Evolutionary conservation across 1,284 basidiomycete genomes (phyloP).

Genomic region (Leccinum fallax): DNA sequence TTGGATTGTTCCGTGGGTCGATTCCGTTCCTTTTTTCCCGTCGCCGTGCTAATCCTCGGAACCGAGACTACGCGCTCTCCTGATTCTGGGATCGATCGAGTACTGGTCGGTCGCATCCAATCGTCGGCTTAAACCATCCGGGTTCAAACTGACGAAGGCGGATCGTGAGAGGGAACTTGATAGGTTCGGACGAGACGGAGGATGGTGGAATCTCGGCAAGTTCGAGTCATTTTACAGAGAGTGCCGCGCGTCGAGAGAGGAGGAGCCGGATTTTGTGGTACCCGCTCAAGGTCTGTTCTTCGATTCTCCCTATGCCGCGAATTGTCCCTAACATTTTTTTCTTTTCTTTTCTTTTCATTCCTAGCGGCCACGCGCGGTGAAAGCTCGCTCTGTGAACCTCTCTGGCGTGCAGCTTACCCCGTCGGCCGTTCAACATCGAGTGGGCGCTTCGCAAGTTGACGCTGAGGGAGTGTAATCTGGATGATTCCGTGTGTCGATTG

Average conservation of each 20-base stretch:
- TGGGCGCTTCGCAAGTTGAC: conserved; percentile 86
- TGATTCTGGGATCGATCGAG: conserved; percentile 82
- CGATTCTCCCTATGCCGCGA: conserved; percentile 21
- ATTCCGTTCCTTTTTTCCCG: too few relatives aligned
- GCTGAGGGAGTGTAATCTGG: conserved; percentile 79
- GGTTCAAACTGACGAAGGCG: conserved; percentile 69
- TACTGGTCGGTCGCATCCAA: conserved; percentile 90
- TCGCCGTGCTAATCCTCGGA: too few relatives aligned
- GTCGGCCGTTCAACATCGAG: conserved; percentile 78
- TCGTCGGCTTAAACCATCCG: conserved; percentile 73
- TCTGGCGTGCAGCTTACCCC: conserved; percentile 60
- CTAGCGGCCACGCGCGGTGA: conserved; percentile 50
- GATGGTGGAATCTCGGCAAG: conserved; percentile 79
- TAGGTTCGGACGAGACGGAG: conserved; percentile 44
- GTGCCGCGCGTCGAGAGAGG: conserved; percentile 78
- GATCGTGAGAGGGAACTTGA: conserved; percentile 58
- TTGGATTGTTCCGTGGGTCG: conserved; percentile 45
- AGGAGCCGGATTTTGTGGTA: conserved; percentile 66
- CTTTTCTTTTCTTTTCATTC: conserved; percentile 5
- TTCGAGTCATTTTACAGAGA: conserved; percentile 81
- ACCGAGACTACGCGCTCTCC: conserved; percentile 64
- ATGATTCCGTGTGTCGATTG: conserved; percentile 61
- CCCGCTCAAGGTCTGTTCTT: conserved; percentile 60
- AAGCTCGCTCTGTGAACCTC: neutral
- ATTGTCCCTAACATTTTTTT: conserved; percentile 3